These are phyloP conservation scores for Lipomyces spencermartinsiae DNA, from an alignment of 805 yeast genomes.

Conservation along the genomic window DNA sequence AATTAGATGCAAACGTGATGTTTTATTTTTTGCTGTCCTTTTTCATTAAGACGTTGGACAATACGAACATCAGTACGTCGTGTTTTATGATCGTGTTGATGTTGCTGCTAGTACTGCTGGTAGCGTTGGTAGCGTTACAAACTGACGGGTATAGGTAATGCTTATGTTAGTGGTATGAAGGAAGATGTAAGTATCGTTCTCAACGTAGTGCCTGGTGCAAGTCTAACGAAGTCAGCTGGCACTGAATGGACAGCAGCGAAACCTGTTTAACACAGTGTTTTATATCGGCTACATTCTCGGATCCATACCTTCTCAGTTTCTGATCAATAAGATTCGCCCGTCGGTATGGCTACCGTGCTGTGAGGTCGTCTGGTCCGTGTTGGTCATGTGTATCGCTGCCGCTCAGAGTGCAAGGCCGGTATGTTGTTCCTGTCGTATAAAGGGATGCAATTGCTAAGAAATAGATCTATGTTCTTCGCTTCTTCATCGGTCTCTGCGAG, in stretches of 20 bases:
- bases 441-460: slow-evolving; percentile 4
- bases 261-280: slow-evolving; percentile 38
- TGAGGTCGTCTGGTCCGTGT: slow-evolving; percentile 72
- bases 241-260: slow-evolving; percentile 40
- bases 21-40: slow-evolving; percentile 22
- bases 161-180: slow-evolving; percentile 52
- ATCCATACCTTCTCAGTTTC: slow-evolving; percentile 45
- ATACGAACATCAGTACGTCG: slow-evolving; percentile 38
- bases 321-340: slow-evolving; percentile 40
- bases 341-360: slow-evolving; percentile 54
- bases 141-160: slow-evolving; percentile 51
- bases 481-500: slow-evolving; percentile 72
- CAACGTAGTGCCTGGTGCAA: background rate
- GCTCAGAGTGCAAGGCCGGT: slow-evolving; percentile 48
- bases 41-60: slow-evolving; percentile 19
- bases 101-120: background rate
- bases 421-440: slow-evolving; percentile 47
- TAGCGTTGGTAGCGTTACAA: background rate
- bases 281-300: slow-evolving; percentile 45
- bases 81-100: no score
- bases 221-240: slow-evolving; percentile 21
- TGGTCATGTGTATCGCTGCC: slow-evolving; percentile 62
- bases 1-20: slow-evolving; percentile 19
- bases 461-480: slow-evolving; percentile 63
- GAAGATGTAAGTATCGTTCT: slow-evolving; percentile 40